A percentile compares a stretch with the other conserved stretches of the same genome.
These are phyloP conservation scores for Blastomyces gilchristii DNA, from an alignment of 2,329 filamentous ascomycete genomes.

Conservation along the genomic window DNA sequence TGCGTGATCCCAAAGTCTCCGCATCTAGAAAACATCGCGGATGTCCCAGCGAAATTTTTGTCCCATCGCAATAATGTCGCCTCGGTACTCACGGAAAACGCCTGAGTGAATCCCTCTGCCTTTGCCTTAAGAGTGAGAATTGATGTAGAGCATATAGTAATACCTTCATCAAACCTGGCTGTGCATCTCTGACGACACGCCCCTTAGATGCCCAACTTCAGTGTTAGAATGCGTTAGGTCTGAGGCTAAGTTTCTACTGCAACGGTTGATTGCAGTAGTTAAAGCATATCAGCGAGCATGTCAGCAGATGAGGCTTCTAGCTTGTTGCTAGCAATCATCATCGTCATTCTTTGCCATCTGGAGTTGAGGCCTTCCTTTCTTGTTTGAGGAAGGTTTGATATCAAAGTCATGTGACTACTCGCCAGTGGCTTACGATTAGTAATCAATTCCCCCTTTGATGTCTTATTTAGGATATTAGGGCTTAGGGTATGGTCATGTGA, in stretches of 20 bases:
- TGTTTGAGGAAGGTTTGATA: neutral
- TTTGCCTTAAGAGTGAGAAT: neutral
- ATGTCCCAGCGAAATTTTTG: neutral
- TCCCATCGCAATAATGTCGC: neutral
- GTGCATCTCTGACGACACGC: too few relatives aligned
- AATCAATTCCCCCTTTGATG: slow-evolving; percentile 1
- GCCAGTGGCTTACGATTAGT: neutral
- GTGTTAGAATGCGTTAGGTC: neutral
- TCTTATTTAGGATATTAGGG: slow-evolving; percentile 22
- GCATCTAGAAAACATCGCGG: neutral
- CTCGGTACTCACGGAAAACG: neutral
- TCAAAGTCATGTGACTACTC: slow-evolving; percentile 1
- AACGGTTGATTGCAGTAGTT: neutral
- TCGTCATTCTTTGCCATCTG: neutral
- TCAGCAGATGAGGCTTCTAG: neutral
- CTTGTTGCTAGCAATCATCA: neutral
- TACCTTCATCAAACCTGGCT: too few relatives aligned
- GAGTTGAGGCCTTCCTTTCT: too few relatives aligned
- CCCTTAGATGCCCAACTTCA: neutral
- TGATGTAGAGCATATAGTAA: neutral
- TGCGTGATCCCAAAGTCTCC: neutral
- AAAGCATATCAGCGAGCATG: neutral
- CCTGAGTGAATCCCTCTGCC: neutral
- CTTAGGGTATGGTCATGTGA: slow-evolving; percentile 30
- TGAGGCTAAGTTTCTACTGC: neutral